Percentiles rank a stretch among this genome's conserved stretches.
phyloP scores from a whole-genome alignment of 805 yeast species.

The Barnettozyma salicaria region DNA sequence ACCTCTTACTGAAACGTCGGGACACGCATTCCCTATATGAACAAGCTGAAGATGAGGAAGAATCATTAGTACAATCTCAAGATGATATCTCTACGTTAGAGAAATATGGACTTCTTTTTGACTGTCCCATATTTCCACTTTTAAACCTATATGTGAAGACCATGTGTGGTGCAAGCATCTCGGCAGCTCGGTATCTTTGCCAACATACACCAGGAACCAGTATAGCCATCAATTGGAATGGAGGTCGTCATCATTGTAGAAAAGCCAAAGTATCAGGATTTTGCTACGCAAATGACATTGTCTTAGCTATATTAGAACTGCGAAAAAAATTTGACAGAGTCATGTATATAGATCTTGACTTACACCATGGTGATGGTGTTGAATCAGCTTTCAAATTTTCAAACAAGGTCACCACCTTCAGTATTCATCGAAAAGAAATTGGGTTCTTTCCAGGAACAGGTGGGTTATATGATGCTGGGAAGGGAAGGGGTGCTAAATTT shows the following conservation, averaged over 20 bases:
- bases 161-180: slow-evolving; percentile 53
- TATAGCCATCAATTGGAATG: slow-evolving; percentile 64
- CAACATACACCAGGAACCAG: slow-evolving; percentile 2
- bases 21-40: too few species aligned
- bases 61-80: slow-evolving; percentile 3
- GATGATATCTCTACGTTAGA: slow-evolving; percentile 16
- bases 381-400: slow-evolving; percentile 56
- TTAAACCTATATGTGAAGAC: slow-evolving; percentile 43
- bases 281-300: slow-evolving; percentile 69
- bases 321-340: slow-evolving; percentile 41
- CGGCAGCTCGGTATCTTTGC: slow-evolving; percentile 37
- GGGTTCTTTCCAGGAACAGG: slow-evolving; percentile 80
- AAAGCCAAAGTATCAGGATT: slow-evolving; percentile 57
- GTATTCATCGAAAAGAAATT: slow-evolving; percentile 55
- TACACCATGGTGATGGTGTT: slow-evolving; percentile 82
- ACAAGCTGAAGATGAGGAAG: slow-evolving; percentile 8
- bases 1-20: slow-evolving; percentile 33
- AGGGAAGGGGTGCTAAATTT: slow-evolving; percentile 33
- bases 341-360: slow-evolving; percentile 62
- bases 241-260: slow-evolving; percentile 70
- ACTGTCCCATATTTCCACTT: slow-evolving; percentile 57
- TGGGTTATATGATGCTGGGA: slow-evolving; percentile 30
- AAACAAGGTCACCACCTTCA: slow-evolving; percentile 50
- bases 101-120: slow-evolving; percentile 47
- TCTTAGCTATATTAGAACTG: slow-evolving; percentile 46